phyloP scores from a whole-genome alignment of 495 filamentous ascomycete species.

The Xylaria acuta region DNA sequence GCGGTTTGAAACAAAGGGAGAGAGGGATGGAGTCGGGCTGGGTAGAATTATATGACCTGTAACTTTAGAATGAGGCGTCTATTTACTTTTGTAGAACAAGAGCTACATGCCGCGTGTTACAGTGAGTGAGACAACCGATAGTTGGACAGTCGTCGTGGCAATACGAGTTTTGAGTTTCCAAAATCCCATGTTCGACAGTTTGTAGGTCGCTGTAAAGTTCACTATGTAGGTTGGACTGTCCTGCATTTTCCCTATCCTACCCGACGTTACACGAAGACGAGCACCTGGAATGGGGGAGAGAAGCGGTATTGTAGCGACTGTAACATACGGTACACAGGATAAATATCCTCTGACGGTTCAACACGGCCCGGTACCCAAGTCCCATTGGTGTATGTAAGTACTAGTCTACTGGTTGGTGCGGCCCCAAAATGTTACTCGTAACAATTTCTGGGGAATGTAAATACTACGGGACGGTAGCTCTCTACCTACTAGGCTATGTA shows the following conservation, averaged over 20 bases:
- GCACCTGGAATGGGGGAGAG: background rate
- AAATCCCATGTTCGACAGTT: background rate
- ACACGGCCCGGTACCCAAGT: background rate
- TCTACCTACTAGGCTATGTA: background rate
- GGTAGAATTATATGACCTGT: background rate
- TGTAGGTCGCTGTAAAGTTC: background rate
- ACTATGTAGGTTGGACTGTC: background rate
- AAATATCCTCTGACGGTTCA: background rate
- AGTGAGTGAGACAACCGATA: background rate
- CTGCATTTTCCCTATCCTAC: background rate
- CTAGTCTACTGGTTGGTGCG: background rate
- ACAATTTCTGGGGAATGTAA: conserved; percentile 15
- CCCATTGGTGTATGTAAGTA: background rate
- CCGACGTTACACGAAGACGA: background rate
- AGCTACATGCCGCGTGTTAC: background rate
- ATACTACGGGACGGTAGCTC: conserved; percentile 9
- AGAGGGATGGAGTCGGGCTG: too few relatives aligned
- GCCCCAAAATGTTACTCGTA: background rate
- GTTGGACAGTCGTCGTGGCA: background rate
- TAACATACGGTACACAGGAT: background rate
- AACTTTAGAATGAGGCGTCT: background rate
- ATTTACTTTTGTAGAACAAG: background rate
- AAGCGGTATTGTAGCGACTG: background rate
- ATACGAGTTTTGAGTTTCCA: background rate
- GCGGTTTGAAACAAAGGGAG: too few relatives aligned